phyloP scores from a whole-genome alignment of 2,329 filamentous ascomycete genomes.

The Capronia americana region DNA sequence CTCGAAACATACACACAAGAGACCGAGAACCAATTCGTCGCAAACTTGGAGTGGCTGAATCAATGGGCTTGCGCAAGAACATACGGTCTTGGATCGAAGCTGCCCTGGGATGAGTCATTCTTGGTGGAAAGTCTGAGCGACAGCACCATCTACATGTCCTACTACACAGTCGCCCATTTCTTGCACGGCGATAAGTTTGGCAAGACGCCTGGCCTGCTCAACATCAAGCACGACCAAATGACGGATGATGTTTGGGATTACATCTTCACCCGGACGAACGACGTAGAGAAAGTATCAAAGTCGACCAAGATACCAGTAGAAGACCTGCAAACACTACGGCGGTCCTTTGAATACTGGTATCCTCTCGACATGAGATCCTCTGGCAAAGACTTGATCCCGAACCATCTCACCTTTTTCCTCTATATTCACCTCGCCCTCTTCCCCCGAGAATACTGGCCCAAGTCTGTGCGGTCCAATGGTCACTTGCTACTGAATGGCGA shows the following conservation, averaged over 20 bases:
- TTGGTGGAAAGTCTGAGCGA: conserved; percentile 92
- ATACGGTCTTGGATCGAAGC: conserved; percentile 89
- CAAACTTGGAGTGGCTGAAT: conserved; percentile 88
- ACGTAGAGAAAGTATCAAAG: conserved; percentile 68
- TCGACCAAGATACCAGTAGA: conserved; percentile 75
- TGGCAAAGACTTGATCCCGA: conserved; percentile 91
- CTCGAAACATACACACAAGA: conserved; percentile 82
- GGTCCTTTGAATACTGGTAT: conserved; percentile 97
- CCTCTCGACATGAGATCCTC: conserved; percentile 86
- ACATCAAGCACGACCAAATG: conserved; percentile 83
- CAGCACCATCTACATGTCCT: conserved; percentile 81
- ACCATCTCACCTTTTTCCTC: conserved; percentile 94
- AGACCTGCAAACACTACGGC: conserved; percentile 77
- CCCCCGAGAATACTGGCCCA: conserved; percentile 85
- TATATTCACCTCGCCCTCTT: conserved; percentile 94
- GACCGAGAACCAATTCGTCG: conserved; percentile 79
- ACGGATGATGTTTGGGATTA: conserved; percentile 97
- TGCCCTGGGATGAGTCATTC: conserved; percentile 91
- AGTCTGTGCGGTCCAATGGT: conserved; percentile 84
- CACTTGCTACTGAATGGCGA: conserved; percentile 94
- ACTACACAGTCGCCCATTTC: conserved; percentile 65
- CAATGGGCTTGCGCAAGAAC: conserved; percentile 94
- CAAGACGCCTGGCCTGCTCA: conserved; percentile 69
- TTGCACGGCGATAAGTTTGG: conserved; percentile 89
- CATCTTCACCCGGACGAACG: conserved; percentile 78